Evolutionary conservation across 371 early-diverging fungal genomes (phyloP), one percentile per base, ranked within the genome.

Genomic region (Mortierella sp.): DNA sequence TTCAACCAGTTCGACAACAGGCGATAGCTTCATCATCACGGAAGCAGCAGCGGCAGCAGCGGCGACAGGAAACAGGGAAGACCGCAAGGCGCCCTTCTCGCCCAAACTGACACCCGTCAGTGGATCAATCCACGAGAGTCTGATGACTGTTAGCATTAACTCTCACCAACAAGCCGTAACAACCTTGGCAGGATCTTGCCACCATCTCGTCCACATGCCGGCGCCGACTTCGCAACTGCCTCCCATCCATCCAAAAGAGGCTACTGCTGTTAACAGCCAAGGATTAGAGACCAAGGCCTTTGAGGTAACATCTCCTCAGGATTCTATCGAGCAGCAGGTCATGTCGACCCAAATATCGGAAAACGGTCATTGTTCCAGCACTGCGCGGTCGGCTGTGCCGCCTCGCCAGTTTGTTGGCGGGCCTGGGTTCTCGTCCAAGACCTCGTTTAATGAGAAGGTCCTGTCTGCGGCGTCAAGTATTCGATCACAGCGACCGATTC

Each of bases 281-380:
- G 51, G 73, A 27, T 38, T 27, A 1, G 72, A 54, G 5, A 21
- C 18, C 46, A 63, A 71, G 74, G 49, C 29, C 10, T 18, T 27
- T 44, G 27, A 55, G 3, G 21, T 10, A 43, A 11, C 60, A 18
- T 44, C 49, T 21, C 7, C 32, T 4, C 2, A 48, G 18, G 72
- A 65, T 8, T 83, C 83, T 3, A 88, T 83, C 27, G 78, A 83
- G 74, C 71, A 71, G n/a, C 83, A 78, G 41, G 81, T 90, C 72
- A 71, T 80, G 71, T 83, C 77, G 75, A 88, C 83, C 6, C 79
- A 83, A 74, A 87, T 85, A 6, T 79, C 85, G 5, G 78, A 80
- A 51, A 75, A 46, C 46, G 73, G 35, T 0, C 43, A 76, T 44
- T 60, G 70, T 44, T 76, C 79, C 8, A 46, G 18, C 2, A 58